phyloP scores from a whole-genome alignment of 1,284 basidiomycete genomes.

The Inonotus obliquus region DNA sequence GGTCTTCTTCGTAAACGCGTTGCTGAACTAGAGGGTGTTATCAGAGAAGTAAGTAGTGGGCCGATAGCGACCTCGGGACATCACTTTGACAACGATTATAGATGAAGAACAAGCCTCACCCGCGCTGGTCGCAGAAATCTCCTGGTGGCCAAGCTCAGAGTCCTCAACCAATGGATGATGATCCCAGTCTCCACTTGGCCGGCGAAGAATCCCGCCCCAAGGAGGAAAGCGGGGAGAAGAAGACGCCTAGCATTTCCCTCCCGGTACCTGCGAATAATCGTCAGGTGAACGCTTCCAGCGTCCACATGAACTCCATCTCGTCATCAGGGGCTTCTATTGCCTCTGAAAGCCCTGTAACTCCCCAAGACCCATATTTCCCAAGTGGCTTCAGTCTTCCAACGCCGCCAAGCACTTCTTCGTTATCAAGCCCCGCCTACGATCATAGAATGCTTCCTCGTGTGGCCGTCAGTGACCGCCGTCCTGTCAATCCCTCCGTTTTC shows the following conservation, averaged over 20 bases:
- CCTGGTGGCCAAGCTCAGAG: constrained; percentile 25
- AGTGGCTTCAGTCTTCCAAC: constrained; percentile 12
- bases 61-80: constrained; percentile 9
- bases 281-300: constrained; percentile 2
- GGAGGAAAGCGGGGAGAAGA: neutral
- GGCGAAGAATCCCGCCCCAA: neutral
- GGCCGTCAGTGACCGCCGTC: neutral
- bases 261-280: neutral
- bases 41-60: constrained; percentile 55
- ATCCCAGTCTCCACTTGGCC: neutral
- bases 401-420: constrained; percentile 10
- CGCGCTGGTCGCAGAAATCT: constrained; percentile 48
- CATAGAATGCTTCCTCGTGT: constrained; percentile 1
- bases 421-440: constrained; percentile 4
- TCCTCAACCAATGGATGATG: constrained; percentile 3
- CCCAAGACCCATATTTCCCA: constrained; percentile 13
- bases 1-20: constrained; percentile 67
- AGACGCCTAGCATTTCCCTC: neutral
- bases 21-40: constrained; percentile 79
- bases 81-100: constrained; percentile 27
- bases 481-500: constrained; percentile 1
- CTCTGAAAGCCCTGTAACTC: constrained; percentile 11
- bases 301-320: constrained; percentile 3
- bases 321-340: constrained; percentile 5
- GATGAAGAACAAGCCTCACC: constrained; percentile 70